These are phyloP conservation scores for Eleusine coracana DNA, from an alignment of 176 grass and related monocot species.

Conservation along the genomic window DNA sequence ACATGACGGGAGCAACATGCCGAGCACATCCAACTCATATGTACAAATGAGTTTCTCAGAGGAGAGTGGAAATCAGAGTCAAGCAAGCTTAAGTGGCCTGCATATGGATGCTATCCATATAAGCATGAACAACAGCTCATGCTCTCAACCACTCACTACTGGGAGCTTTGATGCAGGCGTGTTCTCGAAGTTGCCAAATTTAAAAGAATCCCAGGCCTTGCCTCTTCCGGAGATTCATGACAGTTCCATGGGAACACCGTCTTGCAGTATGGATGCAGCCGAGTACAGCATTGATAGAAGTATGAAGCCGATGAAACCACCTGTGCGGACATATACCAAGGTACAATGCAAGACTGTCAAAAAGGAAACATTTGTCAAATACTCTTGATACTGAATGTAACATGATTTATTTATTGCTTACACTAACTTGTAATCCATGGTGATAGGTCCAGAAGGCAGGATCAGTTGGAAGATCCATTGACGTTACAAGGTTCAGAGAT, in stretches of 20 bases:
- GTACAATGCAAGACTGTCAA: slow-evolving; percentile 30
- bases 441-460: slow-evolving; percentile 85
- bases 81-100: slow-evolving; percentile 44
- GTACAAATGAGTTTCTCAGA: slow-evolving; percentile 66
- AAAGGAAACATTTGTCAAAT: not conserved
- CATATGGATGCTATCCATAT: slow-evolving; percentile 49
- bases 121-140: slow-evolving; percentile 45
- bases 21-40: slow-evolving; percentile 66
- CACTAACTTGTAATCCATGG: slow-evolving; percentile 12
- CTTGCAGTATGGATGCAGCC: slow-evolving; percentile 66
- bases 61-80: slow-evolving; percentile 47
- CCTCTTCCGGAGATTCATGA: slow-evolving; percentile 60
- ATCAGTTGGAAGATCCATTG: slow-evolving; percentile 95
- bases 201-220: slow-evolving; percentile 52
- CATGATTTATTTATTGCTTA: slow-evolving; percentile 24
- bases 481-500: slow-evolving; percentile 91
- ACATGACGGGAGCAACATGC: slow-evolving; percentile 46
- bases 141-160: slow-evolving; percentile 34
- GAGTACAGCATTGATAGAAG: slow-evolving; percentile 61
- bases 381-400: slow-evolving; percentile 1
- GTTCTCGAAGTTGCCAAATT: slow-evolving; percentile 54
- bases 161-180: slow-evolving; percentile 45
- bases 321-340: slow-evolving; percentile 93
- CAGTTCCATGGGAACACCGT: slow-evolving; percentile 67
- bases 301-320: slow-evolving; percentile 57